Conservation (phyloP, 306 rosid genomes). For the Styphnolobium japonicum region DNA sequence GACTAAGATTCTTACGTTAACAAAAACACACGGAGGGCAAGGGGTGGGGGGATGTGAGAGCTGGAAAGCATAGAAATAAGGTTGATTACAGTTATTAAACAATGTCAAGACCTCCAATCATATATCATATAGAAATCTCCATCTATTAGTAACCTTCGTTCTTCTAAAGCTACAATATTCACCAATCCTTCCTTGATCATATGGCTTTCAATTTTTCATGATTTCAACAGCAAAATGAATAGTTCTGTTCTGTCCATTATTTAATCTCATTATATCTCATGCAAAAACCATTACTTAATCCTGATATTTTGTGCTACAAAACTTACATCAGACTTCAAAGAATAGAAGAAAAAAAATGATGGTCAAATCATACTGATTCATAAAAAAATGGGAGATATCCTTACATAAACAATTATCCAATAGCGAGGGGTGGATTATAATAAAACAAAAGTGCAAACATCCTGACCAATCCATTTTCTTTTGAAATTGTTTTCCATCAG, state of each 20-base stretch:
- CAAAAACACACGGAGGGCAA: neutral
- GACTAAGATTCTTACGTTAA: neutral
- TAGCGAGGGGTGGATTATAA: neutral
- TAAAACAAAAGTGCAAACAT: neutral
- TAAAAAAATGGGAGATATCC: neutral
- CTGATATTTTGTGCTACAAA: neutral
- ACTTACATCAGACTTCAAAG: neutral
- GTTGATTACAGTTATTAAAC: neutral
- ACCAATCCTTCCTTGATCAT: neutral
- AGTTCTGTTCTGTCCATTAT: neutral
- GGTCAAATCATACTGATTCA: neutral
- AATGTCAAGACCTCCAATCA: neutral
- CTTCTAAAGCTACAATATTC: neutral
- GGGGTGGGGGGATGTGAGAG: neutral
- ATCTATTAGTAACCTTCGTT: neutral
- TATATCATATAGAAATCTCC: neutral
- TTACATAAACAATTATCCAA: too few relatives aligned
- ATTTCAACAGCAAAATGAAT: neutral
- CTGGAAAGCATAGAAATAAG: neutral
- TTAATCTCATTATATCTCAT: neutral
- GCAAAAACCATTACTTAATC: neutral
- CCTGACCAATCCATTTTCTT: neutral
- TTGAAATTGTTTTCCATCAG: neutral
- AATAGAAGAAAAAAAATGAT: neutral
- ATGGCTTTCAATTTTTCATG: constrained; percentile 4